Percentiles rank a stretch among this genome's conserved stretches.
Evolutionary conservation across 1,284 basidiomycete species (phyloP).

Genomic region (Ceratobasidium sp.): DNA sequence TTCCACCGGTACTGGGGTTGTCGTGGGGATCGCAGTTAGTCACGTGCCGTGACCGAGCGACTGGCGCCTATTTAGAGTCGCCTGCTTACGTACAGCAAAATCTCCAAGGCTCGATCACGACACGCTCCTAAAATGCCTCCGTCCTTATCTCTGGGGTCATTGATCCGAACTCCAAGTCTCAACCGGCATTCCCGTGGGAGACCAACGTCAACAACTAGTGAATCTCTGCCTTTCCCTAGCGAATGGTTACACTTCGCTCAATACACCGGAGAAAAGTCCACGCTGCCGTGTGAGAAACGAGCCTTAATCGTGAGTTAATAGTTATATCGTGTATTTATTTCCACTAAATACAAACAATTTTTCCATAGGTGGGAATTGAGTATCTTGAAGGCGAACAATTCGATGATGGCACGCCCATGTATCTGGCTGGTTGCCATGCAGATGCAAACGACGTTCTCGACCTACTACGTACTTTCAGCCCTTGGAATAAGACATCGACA

Average conservation of each 20-base stretch:
- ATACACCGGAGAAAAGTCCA: slow-evolving; percentile 18
- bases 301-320: slow-evolving; percentile 30
- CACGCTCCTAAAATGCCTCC: slow-evolving; percentile 30
- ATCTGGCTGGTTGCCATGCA: slow-evolving; percentile 36
- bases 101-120: neutral
- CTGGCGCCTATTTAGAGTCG: slow-evolving; percentile 6
- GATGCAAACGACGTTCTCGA: slow-evolving; percentile 30
- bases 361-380: slow-evolving; percentile 31
- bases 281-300: slow-evolving; percentile 21
- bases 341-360: neutral
- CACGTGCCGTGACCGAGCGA: slow-evolving; percentile 12
- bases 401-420: slow-evolving; percentile 7
- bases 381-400: slow-evolving; percentile 21
- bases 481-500: neutral
- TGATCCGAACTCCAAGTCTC: slow-evolving; percentile 10
- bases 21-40: neutral
- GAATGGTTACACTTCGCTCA: neutral
- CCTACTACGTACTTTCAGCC: slow-evolving; percentile 16
- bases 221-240: no score
- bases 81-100: no score
- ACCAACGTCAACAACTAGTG: slow-evolving; percentile 6
- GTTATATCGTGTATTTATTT: neutral
- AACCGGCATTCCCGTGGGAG: slow-evolving; percentile 19
- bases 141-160: slow-evolving; percentile 30
- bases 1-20: neutral